These are phyloP conservation scores for Ramalina peruviana DNA, from an alignment of 495 filamentous ascomycete genomes.

Conservation along the genomic window DNA sequence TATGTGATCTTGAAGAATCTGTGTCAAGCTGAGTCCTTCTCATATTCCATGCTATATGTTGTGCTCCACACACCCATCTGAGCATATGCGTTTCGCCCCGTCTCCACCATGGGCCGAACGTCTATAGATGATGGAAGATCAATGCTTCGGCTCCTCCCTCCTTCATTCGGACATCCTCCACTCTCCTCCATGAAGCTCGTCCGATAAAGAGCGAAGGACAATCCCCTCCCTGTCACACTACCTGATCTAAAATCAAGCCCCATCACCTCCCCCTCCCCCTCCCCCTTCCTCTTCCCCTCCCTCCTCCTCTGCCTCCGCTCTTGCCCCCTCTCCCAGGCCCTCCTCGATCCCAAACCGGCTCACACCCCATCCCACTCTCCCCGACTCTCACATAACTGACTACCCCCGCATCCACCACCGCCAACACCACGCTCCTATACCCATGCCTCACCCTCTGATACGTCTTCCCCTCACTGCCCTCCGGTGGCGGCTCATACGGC, in stretches of 20 bases:
- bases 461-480: constrained; percentile 30
- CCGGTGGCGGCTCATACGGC: constrained; percentile 46
- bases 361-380: constrained; percentile 67
- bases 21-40: not conserved
- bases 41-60: not conserved
- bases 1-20: not conserved
- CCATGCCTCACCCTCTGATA: constrained; percentile 72
- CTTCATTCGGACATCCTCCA: constrained; percentile 1
- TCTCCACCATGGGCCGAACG: constrained; percentile 46
- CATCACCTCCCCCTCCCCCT: constrained; percentile 25
- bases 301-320: constrained; percentile 28
- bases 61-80: constrained; percentile 15
- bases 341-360: constrained; percentile 47
- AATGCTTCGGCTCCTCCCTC: constrained; percentile 4
- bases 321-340: constrained; percentile 24
- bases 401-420: constrained; percentile 79
- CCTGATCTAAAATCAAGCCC: constrained; percentile 1
- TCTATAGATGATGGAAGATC: constrained; percentile 72
- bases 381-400: constrained; percentile 72
- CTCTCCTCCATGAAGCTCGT: constrained; percentile 17
- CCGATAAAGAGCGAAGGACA: constrained; percentile 16
- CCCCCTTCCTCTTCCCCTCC: constrained; percentile 26
- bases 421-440: constrained; percentile 69
- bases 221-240: constrained; percentile 9
- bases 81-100: constrained; percentile 56